Conservation (phyloP, 345 rosid genomes). For the Raphanus raphanistrum region DNA sequence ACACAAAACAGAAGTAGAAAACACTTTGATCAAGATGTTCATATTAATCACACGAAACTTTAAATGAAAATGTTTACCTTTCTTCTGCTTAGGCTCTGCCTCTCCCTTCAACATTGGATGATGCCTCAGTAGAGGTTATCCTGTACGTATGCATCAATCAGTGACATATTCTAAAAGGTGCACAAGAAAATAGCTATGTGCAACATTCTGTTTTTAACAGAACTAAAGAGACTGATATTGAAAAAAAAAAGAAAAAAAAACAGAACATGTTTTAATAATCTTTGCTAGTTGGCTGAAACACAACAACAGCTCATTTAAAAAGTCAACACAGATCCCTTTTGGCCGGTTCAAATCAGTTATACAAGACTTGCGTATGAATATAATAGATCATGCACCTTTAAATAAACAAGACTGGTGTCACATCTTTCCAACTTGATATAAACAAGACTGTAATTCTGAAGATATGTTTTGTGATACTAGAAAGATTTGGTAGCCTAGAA, state of each 20-base stretch:
- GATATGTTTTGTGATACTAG: slow-evolving; percentile 4
- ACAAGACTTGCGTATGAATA: slow-evolving; percentile 14
- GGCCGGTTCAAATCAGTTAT: slow-evolving; percentile 37
- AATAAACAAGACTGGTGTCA: slow-evolving; percentile 5
- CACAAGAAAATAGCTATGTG: slow-evolving; percentile 20
- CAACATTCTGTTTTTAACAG: slow-evolving; percentile 32
- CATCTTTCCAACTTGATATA: background rate
- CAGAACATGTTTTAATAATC: background rate
- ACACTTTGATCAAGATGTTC: background rate
- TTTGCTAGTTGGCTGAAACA: slow-evolving; percentile 31
- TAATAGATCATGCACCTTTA: slow-evolving; percentile 22
- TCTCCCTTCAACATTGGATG: slow-evolving; percentile 36
- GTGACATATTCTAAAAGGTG: slow-evolving; percentile 10
- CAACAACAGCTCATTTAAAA: slow-evolving; percentile 35
- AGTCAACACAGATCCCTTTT: slow-evolving; percentile 25
- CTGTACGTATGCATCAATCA: slow-evolving; percentile 32
- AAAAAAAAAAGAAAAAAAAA: background rate
- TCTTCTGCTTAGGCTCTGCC: slow-evolving; percentile 27
- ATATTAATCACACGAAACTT: background rate
- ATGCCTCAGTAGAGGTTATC: slow-evolving; percentile 35
- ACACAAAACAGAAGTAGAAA: background rate
- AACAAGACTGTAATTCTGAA: background rate
- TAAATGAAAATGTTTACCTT: slow-evolving; percentile 17
- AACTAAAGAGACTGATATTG: slow-evolving; percentile 8
- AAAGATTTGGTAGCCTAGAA: background rate